A percentile compares a stretch with the other conserved stretches of the same genome.
Evolutionary conservation across 257 asterid species (phyloP).

Genomic region (Handroanthus guayacan): DNA sequence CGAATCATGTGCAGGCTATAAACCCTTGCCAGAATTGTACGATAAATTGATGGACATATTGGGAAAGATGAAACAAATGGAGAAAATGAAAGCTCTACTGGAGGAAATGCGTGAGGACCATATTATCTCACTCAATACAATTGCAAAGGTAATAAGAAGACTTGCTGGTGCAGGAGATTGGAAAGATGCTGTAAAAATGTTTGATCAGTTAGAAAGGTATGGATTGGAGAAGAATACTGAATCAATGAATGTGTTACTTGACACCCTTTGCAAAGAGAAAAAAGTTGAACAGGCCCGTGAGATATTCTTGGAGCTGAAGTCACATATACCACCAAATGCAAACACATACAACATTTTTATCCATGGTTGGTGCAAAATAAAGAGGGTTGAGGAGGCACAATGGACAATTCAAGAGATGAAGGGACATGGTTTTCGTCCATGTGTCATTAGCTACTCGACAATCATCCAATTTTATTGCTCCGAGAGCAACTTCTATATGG

Average conservation of each 20-base stretch:
- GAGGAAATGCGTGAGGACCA: slow-evolving; percentile 56
- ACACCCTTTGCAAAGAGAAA: slow-evolving; percentile 77
- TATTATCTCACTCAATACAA: slow-evolving; percentile 59
- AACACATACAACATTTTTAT: slow-evolving; percentile 76
- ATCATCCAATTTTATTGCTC: slow-evolving; percentile 72
- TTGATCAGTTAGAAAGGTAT: slow-evolving; percentile 63
- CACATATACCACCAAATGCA: slow-evolving; percentile 69
- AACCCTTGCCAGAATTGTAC: slow-evolving; percentile 59
- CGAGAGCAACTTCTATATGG: slow-evolving; percentile 55
- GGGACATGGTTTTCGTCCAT: slow-evolving; percentile 72
- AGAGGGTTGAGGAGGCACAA: slow-evolving; percentile 84
- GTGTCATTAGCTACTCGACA: slow-evolving; percentile 78
- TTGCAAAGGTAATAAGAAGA: slow-evolving; percentile 82
- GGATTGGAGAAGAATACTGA: slow-evolving; percentile 75
- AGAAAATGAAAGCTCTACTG: slow-evolving; percentile 58
- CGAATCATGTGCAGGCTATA: slow-evolving; percentile 53
- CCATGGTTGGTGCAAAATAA: slow-evolving; percentile 90
- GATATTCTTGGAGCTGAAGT: slow-evolving; percentile 65
- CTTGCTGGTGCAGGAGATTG: slow-evolving; percentile 80
- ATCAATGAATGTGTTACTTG: slow-evolving; percentile 79
- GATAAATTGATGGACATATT: slow-evolving; percentile 79
- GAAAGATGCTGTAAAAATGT: slow-evolving; percentile 68
- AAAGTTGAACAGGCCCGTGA: slow-evolving; percentile 72
- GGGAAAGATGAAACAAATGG: slow-evolving; percentile 85
- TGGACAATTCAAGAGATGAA: slow-evolving; percentile 96